Evolutionary conservation across 139 green algal genomes (phyloP).

Genomic region (Chlorella sp.): DNA sequence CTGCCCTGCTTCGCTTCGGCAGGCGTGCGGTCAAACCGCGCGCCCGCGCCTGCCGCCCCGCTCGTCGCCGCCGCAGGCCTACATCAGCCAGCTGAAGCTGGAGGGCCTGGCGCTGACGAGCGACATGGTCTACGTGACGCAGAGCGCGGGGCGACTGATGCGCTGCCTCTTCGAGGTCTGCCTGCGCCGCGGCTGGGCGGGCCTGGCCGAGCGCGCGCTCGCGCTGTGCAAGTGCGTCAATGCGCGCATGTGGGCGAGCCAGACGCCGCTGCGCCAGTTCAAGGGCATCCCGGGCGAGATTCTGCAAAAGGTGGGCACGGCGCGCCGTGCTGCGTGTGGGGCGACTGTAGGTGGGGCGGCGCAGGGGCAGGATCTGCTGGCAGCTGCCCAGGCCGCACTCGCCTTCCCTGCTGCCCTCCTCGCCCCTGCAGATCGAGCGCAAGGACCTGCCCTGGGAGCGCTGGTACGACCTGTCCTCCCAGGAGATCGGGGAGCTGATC

Average conservation of each 20-base stretch:
- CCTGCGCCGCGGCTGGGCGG: constrained; percentile 90
- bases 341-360: background rate
- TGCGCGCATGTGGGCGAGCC: constrained; percentile 89
- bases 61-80: constrained; percentile 68
- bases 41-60: no score
- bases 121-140: constrained; percentile 99
- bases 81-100: constrained; percentile 94
- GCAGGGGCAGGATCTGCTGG: background rate
- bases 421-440: constrained; percentile 69
- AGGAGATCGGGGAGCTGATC: constrained; percentile 95
- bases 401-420: no score
- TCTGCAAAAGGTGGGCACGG: constrained; percentile 54
- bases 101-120: constrained; percentile 89
- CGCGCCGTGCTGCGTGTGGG: background rate
- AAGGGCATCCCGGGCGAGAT: constrained; percentile 72
- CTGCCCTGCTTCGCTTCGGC: no score
- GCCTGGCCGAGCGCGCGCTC: constrained; percentile 85
- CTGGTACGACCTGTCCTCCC: constrained; percentile 91
- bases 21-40: no score
- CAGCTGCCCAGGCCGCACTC: background rate
- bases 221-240: constrained; percentile 94
- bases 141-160: constrained; percentile 93
- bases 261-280: constrained; percentile 93
- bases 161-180: constrained; percentile 97
- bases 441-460: constrained; percentile 97